Evolutionary conservation across 345 rosid genomes (phyloP), one percentile per base, ranked within the genome.

Genomic region (sweet orange (Citrus sinensis)): DNA sequence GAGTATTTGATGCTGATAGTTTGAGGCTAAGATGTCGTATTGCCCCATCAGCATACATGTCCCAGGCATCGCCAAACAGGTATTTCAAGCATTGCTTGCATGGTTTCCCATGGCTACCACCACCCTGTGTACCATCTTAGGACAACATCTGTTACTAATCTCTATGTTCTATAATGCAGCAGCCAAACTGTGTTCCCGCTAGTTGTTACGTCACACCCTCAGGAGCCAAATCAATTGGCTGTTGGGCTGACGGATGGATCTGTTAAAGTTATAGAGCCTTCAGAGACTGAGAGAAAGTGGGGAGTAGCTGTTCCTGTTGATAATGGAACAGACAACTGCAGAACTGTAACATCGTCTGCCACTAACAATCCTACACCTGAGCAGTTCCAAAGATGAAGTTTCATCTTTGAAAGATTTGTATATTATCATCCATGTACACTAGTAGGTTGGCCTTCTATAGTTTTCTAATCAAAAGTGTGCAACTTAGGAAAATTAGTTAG

Each of bases 191-290:
- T 78, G 69, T 80, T 84, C 73, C 96, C 94, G 0, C 64, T 88
- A 5, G 94, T 88, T 37, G 83, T 89, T 55, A 86, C 98, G 4
- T 82, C 96, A 70, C 94, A 92, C 58, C 94, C 96, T 4, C 92
- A 86, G 68, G 94, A 93, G 68, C 88, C 92, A 25, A 89, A 89
- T 71, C 96, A 90, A 70, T 80, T 90, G 49, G 92, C 93, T 0
- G 81, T 90, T 60, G 98, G 98, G 58, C 84, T 92, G 37, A 82
- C 90, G 0, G 91, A 92, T 79, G 98, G 96, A 9, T 74, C 81
- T 2, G 90, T 92, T 25, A 84, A 89, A 71, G 91, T 93, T 16
- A 73, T 91, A 25, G 96, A 93, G 84, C 90, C 93, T 20, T 81
- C 86, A 3, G 98, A 92, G 46, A 70, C 88, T 0, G 88, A 86